phyloP scores from a whole-genome alignment of 208 protist genomes.

The Leishmania guyanensis region DNA sequence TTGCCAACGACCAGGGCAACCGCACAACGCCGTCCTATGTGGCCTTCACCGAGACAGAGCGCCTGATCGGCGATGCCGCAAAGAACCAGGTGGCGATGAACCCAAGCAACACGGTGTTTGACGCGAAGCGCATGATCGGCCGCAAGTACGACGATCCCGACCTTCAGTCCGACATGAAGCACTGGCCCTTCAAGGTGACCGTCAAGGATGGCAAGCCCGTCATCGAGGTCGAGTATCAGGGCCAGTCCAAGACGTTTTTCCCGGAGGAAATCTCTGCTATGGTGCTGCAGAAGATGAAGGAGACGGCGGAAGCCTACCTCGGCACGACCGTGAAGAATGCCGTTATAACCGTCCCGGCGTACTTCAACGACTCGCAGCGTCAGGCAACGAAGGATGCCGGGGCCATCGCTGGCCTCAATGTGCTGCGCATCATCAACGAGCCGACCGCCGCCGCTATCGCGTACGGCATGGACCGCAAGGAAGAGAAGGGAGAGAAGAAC shows the following conservation, averaged over 20 bases:
- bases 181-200: slow-evolving; percentile 90
- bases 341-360: slow-evolving; percentile 99
- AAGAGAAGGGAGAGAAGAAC: slow-evolving; percentile 85
- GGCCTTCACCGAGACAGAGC: slow-evolving; percentile 95
- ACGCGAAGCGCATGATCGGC: slow-evolving; percentile 93
- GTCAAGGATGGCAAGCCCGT: slow-evolving; percentile 88
- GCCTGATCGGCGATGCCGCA: slow-evolving; percentile 88
- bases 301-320: slow-evolving; percentile 93
- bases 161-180: slow-evolving; percentile 96
- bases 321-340: slow-evolving; percentile 93
- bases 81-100: slow-evolving; percentile 93
- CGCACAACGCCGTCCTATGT: slow-evolving; percentile 96
- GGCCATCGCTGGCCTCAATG: slow-evolving; percentile 96
- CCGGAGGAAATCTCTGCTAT: slow-evolving; percentile 89
- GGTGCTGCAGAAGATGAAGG: slow-evolving; percentile 94
- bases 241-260: slow-evolving; percentile 73
- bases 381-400: slow-evolving; percentile 99
- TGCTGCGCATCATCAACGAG: slow-evolving; percentile 99
- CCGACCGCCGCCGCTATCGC: slow-evolving; percentile 99
- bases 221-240: slow-evolving; percentile 73
- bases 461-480: slow-evolving; percentile 98
- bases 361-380: slow-evolving; percentile 99
- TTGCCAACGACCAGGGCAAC: slow-evolving; percentile 93
- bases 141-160: slow-evolving; percentile 91
- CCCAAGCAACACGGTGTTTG: slow-evolving; percentile 92